phyloP scores from a whole-genome alignment of 2,329 filamentous ascomycete species.

The Colletotrichum karsti region DNA sequence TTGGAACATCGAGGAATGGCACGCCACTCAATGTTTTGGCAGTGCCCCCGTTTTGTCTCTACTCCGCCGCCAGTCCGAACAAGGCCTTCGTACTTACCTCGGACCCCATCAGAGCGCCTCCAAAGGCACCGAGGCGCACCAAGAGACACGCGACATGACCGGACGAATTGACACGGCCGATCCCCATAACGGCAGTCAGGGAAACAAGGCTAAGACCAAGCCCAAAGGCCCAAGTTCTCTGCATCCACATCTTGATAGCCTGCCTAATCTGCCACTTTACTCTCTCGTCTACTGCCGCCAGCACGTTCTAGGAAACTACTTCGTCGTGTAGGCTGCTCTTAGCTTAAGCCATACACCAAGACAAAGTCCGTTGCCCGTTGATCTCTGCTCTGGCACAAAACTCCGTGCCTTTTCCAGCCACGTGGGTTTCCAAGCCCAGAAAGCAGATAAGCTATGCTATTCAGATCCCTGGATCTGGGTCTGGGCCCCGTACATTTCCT shows the following conservation, averaged over 20 bases:
- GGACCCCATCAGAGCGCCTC: background rate
- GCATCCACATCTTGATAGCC: background rate
- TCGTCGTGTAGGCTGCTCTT: conserved; percentile 3
- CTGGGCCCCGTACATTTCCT: background rate
- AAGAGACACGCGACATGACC: background rate
- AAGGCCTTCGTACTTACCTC: background rate
- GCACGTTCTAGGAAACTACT: conserved; percentile 9
- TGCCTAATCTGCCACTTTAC: conserved; percentile 1
- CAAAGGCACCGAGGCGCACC: background rate
- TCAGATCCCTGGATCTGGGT: conserved; percentile 22
- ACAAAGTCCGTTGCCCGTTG: conserved; percentile 22
- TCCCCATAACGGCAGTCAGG: background rate
- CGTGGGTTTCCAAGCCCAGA: conserved; percentile 13
- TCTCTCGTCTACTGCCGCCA: conserved; percentile 1
- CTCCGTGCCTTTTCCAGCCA: conserved; percentile 23
- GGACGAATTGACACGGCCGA: background rate
- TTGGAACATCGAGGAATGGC: background rate
- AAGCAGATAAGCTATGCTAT: conserved; percentile 23
- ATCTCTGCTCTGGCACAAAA: conserved; percentile 20
- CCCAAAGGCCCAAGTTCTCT: background rate
- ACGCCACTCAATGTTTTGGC: background rate
- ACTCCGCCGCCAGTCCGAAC: background rate
- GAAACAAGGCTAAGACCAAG: background rate
- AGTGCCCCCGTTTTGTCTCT: background rate
- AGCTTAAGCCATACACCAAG: conserved; percentile 16